Conservation (phyloP, 805 yeast genomes). For the Candida ortonii region DNA sequence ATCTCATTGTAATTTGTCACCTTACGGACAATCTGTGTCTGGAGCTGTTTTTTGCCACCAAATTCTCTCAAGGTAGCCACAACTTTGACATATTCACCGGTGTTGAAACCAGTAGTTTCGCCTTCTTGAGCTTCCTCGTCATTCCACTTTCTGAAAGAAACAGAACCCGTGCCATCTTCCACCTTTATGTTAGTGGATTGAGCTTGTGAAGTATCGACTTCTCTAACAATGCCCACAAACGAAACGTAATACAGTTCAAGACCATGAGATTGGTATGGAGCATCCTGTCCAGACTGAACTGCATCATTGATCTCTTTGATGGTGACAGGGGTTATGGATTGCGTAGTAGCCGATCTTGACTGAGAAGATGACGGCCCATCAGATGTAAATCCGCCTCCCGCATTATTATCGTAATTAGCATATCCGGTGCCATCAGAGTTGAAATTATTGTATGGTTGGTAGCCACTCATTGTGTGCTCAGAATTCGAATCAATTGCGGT, state of each 20-base stretch:
- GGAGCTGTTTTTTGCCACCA: constrained; percentile 60
- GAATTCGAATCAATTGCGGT: constrained; percentile 2
- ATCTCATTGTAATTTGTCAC: constrained; percentile 66
- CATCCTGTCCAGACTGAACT: constrained; percentile 61
- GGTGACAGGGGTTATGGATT: constrained; percentile 60
- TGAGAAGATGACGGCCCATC: constrained; percentile 22
- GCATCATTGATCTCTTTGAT: constrained; percentile 68
- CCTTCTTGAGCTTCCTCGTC: constrained; percentile 35
- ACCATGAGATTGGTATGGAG: constrained; percentile 57
- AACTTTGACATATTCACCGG: constrained; percentile 61
- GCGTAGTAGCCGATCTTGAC: constrained; percentile 29
- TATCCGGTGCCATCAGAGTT: constrained; percentile 37
- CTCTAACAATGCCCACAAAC: constrained; percentile 69
- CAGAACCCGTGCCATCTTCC: constrained; percentile 78
- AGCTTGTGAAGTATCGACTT: constrained; percentile 52
- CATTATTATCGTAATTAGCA: constrained; percentile 28
- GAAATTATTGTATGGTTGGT: constrained; percentile 38
- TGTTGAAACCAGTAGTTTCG: constrained; percentile 26
- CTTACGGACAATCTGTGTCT: constrained; percentile 56
- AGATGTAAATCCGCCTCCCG: constrained; percentile 33
- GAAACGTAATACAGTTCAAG: constrained; percentile 62
- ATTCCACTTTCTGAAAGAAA: constrained; percentile 65
- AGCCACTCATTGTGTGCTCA: constrained; percentile 29
- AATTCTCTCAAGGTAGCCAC: constrained; percentile 57
- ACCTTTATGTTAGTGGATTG: constrained; percentile 54